phyloP scores from a whole-genome alignment of 768 basidiomycete genomes.

The Phylloporus sp. region DNA sequence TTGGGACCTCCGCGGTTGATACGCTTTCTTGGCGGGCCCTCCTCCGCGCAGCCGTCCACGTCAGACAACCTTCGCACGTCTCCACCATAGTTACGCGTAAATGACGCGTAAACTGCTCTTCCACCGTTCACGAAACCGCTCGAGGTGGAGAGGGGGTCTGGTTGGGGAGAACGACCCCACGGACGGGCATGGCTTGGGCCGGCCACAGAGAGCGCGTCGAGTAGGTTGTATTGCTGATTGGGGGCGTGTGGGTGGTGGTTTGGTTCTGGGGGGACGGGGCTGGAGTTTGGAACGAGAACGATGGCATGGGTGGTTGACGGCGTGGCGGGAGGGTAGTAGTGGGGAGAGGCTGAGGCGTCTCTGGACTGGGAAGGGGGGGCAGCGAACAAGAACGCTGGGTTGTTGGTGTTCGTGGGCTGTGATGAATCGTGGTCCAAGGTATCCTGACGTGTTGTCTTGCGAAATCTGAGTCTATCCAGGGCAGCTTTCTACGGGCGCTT shows the following conservation, averaged over 20 bases:
- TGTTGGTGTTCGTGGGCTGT: conserved; percentile 60
- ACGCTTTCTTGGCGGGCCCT: conserved; percentile 69
- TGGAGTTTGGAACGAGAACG: conserved; percentile 74
- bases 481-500: conserved; percentile 40
- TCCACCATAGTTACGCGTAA: conserved; percentile 39
- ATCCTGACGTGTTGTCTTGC: conserved; percentile 37
- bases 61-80: conserved; percentile 36
- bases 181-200: conserved; percentile 34
- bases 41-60: conserved; percentile 39
- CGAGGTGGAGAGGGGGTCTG: conserved; percentile 55
- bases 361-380: conserved; percentile 63
- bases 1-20: conserved; percentile 48
- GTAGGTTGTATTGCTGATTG: conserved; percentile 31
- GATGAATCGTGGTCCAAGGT: conserved; percentile 29
- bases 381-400: conserved; percentile 37
- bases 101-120: conserved; percentile 46
- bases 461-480: conserved; percentile 44
- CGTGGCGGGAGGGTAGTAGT: conserved; percentile 48
- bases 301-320: conserved; percentile 44
- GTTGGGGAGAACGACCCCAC: conserved; percentile 34
- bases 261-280: conserved; percentile 47
- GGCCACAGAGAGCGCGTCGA: conserved; percentile 43
- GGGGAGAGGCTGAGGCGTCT: conserved; percentile 65
- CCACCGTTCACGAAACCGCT: conserved; percentile 51
- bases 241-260: conserved; percentile 37